Evolutionary conservation across 2,329 filamentous ascomycete genomes (phyloP), one percentile per base, ranked within the genome.

Genomic region (Claviceps sp.): DNA sequence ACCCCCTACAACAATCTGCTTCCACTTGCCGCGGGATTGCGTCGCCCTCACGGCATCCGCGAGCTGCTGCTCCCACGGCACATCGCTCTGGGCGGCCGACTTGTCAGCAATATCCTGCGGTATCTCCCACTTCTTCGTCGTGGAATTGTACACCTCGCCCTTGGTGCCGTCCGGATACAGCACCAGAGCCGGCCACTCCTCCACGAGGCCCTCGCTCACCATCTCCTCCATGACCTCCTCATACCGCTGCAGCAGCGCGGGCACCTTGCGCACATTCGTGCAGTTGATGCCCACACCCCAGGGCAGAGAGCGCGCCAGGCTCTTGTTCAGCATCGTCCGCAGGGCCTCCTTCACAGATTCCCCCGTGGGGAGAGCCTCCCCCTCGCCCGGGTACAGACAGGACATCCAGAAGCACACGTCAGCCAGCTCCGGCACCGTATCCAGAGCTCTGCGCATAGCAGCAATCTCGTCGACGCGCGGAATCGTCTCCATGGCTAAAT

Each of bases 271-370:
- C 38, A 86, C 73, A 62, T 83, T 85, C 40, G 76, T 85, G 63
- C 82, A 86, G 64, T 86, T 86, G 60, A 86, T 75, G 1, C 83
- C 82, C 24, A 87, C 72, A 0, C 77, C 82, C 76, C 77, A 82
- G 0, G 82, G 82, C 3, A 64, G 55, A 4, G 56, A 58, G 1
- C 48, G 14, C 0, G 60, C 59, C 5, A 62, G 22, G 1, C 52
- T 48, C 0, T 56, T 59, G 39, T 64, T 62, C 2, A 75, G 60
- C 69, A 73, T 71, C 5, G 65, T 63, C 13, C 59, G 55, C 16
- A 70, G 60, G 5, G 65, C 63, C 5, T 61, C 56, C 22, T 65
- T 62, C 2, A 66, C 66, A 2, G 61, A 63, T 55, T 67, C 76
- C 2, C 80, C 80, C 58, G 84, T 81, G 0, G 82, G 81, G 24